A percentile compares a stretch with the other conserved stretches of the same genome.
Evolutionary conservation across 768 basidiomycete genomes (phyloP).

Genomic region (Gautieria morchelliformis): DNA sequence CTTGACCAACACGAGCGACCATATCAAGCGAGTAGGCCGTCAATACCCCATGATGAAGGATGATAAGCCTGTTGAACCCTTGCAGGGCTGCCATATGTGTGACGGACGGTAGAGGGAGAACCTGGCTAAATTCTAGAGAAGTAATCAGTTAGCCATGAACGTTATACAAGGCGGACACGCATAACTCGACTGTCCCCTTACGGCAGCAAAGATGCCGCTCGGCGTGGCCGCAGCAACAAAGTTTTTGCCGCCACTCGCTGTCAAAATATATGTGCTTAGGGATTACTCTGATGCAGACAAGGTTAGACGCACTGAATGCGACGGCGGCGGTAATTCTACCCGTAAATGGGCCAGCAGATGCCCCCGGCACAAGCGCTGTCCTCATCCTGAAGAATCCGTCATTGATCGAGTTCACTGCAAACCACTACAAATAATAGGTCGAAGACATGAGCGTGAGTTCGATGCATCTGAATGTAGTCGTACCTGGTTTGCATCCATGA

Average conservation of each 20-base stretch:
- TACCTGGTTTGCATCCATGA: constrained; percentile 70
- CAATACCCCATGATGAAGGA: constrained; percentile 50
- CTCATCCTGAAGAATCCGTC: constrained; percentile 53
- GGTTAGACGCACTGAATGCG: constrained; percentile 45
- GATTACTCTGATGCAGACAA: background rate
- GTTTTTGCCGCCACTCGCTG: constrained; percentile 41
- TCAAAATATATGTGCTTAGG: background rate
- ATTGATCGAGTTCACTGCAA: constrained; percentile 46
- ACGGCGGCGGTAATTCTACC: constrained; percentile 53
- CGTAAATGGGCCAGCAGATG: constrained; percentile 29
- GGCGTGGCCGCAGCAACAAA: constrained; percentile 59
- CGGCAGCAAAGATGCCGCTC: constrained; percentile 61
- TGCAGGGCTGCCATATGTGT: constrained; percentile 49
- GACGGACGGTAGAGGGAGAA: constrained; percentile 41
- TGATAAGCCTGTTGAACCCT: constrained; percentile 55
- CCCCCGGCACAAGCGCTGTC: constrained; percentile 24
- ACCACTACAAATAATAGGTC: constrained; percentile 40
- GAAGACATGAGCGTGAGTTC: background rate
- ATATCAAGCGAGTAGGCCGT: constrained; percentile 63
- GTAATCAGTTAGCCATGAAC: background rate
- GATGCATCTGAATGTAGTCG: constrained; percentile 7
- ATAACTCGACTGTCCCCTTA: constrained; percentile 24
- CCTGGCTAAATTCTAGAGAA: constrained; percentile 44
- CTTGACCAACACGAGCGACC: constrained; percentile 50
- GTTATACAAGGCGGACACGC: background rate